Evolutionary conservation across 768 basidiomycete species (phyloP).

Genomic region (Psilocybe cyanescens): DNA sequence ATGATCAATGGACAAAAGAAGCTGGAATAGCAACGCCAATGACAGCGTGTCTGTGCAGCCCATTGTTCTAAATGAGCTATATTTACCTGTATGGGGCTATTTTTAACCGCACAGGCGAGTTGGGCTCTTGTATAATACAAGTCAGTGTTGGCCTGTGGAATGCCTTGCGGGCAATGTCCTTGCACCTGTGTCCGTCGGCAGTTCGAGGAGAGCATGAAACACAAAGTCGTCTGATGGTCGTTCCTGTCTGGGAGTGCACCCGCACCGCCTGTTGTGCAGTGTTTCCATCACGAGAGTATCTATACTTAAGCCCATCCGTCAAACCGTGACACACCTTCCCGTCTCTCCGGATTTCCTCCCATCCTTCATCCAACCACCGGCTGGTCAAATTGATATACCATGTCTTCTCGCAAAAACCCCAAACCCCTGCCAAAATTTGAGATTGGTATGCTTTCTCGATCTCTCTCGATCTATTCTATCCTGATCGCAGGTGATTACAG

Average conservation of each 20-base stretch:
- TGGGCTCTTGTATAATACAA: not conserved
- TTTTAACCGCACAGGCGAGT: not conserved
- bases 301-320: slow-evolving; percentile 1
- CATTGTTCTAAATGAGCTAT: not conserved
- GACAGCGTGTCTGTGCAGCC: slow-evolving; percentile 5
- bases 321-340: slow-evolving; percentile 20
- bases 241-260: not conserved
- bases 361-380: slow-evolving; percentile 39
- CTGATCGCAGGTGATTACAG: slow-evolving; percentile 36
- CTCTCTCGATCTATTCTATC: not conserved
- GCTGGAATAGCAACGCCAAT: not conserved
- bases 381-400: slow-evolving; percentile 46
- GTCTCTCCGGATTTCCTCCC: slow-evolving; percentile 24
- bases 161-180: too few species aligned
- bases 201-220: not conserved
- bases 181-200: too few species aligned
- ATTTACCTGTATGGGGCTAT: not conserved
- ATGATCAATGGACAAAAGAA: not conserved
- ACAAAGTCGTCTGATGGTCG: not conserved
- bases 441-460: slow-evolving; percentile 48
- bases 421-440: slow-evolving; percentile 79
- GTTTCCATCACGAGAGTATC: slow-evolving; percentile 21
- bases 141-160: too few species aligned
- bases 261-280: slow-evolving; percentile 2
- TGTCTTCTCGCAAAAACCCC: slow-evolving; percentile 60